Evolutionary conservation across 352 stramenopile species (phyloP).

Genomic region (Vaucheria bursata): DNA sequence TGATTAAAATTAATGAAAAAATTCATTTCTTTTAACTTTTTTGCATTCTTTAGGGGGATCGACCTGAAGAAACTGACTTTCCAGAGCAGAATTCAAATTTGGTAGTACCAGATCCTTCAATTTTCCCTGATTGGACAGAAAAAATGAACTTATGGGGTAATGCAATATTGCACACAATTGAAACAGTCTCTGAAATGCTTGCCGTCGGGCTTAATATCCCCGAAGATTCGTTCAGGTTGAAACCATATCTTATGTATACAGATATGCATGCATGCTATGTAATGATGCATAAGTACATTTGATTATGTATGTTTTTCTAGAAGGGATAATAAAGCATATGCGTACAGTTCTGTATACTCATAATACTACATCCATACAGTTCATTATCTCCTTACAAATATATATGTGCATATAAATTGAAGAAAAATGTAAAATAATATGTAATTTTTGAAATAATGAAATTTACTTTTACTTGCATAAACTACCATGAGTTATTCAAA

Average conservation of each 20-base stretch:
- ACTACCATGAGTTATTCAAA: too few species aligned
- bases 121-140: slow-evolving; percentile 70
- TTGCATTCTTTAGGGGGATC: slow-evolving; percentile 21
- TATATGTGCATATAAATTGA: neutral
- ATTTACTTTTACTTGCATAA: too few species aligned
- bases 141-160: slow-evolving; percentile 81
- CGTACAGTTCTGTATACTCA: too few species aligned
- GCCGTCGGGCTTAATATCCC: slow-evolving; percentile 67
- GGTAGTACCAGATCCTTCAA: slow-evolving; percentile 53
- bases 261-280: neutral
- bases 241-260: neutral
- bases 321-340: too few species aligned
- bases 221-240: slow-evolving; percentile 51
- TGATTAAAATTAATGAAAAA: too few species aligned
- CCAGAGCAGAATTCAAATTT: slow-evolving; percentile 70
- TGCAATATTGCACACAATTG: slow-evolving; percentile 66
- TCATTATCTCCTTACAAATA: too few species aligned
- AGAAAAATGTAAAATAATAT: neutral
- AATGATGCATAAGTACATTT: too few species aligned
- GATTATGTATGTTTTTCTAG: too few species aligned
- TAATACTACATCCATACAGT: too few species aligned
- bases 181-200: slow-evolving; percentile 70
- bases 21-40: too few species aligned
- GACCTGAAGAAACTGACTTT: slow-evolving; percentile 54
- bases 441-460: too few species aligned